These are phyloP conservation scores for Amorphotheca resinae DNA, from an alignment of 495 filamentous ascomycete genomes.

Conservation along the genomic window DNA sequence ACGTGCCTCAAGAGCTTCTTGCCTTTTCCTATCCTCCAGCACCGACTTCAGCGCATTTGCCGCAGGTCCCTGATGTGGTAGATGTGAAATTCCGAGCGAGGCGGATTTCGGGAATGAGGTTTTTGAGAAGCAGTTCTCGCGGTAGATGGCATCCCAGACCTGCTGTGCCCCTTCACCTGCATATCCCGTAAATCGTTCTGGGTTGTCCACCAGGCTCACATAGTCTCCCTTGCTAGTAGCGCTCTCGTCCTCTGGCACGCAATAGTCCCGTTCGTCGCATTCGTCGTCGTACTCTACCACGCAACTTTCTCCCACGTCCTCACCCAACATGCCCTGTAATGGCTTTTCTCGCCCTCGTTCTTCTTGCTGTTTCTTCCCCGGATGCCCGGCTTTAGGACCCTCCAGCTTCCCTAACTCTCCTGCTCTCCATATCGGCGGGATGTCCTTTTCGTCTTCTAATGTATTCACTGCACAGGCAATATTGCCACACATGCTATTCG, in stretches of 20 bases:
- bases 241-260: constrained; percentile 88
- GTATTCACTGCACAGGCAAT: constrained; percentile 97
- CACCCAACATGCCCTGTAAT: constrained; percentile 70
- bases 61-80: constrained; percentile 31
- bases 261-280: constrained; percentile 95
- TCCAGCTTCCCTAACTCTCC: constrained; percentile 87
- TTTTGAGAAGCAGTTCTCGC: constrained; percentile 92
- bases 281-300: constrained; percentile 97
- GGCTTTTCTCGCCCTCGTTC: constrained; percentile 57
- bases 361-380: constrained; percentile 55
- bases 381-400: constrained; percentile 82
- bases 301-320: constrained; percentile 84
- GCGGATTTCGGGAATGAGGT: constrained; percentile 40
- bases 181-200: constrained; percentile 92
- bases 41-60: constrained; percentile 75
- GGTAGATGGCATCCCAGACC: constrained; percentile 94
- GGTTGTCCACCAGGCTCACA: constrained; percentile 85
- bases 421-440: constrained; percentile 81
- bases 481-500: constrained; percentile 91
- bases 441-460: constrained; percentile 86
- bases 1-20: constrained; percentile 39
- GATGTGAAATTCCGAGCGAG: constrained; percentile 21
- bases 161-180: constrained; percentile 67
- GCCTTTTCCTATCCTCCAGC: constrained; percentile 57
- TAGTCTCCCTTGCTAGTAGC: constrained; percentile 85